phyloP scores from a whole-genome alignment of 495 filamentous ascomycete species.

The Xylaria castorea region DNA sequence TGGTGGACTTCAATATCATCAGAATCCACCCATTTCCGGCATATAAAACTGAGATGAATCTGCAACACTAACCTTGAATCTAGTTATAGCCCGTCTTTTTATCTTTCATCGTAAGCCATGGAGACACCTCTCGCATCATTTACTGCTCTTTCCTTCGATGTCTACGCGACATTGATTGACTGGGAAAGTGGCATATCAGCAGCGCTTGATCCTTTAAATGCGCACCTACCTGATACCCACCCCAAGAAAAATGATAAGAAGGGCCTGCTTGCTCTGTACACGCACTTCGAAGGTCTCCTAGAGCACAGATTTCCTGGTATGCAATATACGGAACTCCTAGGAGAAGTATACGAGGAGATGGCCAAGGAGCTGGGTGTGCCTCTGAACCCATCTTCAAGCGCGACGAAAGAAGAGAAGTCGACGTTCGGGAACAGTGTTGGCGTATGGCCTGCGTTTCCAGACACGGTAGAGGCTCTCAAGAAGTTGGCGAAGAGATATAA shows the following conservation, averaged over 20 bases:
- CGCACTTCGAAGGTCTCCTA: background rate
- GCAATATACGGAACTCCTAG: background rate
- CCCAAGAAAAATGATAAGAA: background rate
- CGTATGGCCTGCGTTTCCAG: background rate
- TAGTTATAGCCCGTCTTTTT: background rate
- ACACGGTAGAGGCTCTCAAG: conserved; percentile 2
- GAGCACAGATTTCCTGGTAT: background rate
- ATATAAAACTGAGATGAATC: background rate
- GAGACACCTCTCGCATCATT: background rate
- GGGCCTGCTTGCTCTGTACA: background rate
- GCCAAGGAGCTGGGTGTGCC: background rate
- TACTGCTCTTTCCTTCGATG: conserved; percentile 4
- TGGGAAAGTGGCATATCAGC: background rate
- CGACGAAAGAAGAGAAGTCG: background rate
- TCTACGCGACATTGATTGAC: background rate
- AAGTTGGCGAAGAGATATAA: background rate
- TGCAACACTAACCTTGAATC: background rate
- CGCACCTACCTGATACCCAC: background rate
- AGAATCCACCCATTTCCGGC: background rate
- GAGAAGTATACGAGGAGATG: background rate
- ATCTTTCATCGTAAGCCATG: background rate
- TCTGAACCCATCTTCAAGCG: background rate
- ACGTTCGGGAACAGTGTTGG: background rate
- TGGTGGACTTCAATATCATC: background rate
- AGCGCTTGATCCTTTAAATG: background rate